A percentile compares a stretch with the other conserved stretches of the same genome.
Conservation (phyloP, 768 basidiomycete genomes). For the Lentinula aciculospora region DNA sequence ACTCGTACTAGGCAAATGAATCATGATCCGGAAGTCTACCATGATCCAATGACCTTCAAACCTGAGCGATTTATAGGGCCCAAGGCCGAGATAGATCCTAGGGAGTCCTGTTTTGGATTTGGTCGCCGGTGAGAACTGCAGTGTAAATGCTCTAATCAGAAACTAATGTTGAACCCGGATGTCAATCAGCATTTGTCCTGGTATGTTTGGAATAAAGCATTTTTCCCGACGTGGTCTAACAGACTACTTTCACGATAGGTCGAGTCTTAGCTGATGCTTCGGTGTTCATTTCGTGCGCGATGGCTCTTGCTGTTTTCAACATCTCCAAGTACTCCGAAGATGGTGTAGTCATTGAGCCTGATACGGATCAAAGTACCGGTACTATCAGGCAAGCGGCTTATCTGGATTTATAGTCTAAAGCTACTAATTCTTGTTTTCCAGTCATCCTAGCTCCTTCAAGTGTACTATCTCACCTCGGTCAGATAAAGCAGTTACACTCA, state of each 20-base stretch:
- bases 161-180: neutral
- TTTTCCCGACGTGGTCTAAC: neutral
- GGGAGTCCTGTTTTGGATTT: slow-evolving; percentile 37
- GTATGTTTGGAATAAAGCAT: neutral
- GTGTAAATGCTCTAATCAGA: neutral
- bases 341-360: slow-evolving; percentile 15
- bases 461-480: slow-evolving; percentile 15
- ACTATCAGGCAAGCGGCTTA: slow-evolving; percentile 26
- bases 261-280: slow-evolving; percentile 18
- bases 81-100: slow-evolving; percentile 27
- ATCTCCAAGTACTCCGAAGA: slow-evolving; percentile 14
- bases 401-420: neutral
- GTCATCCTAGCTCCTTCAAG: slow-evolving; percentile 15
- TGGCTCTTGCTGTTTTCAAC: slow-evolving; percentile 19
- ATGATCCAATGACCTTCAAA: slow-evolving; percentile 4
- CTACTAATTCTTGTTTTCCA: neutral
- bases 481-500: slow-evolving; percentile 13
- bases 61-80: slow-evolving; percentile 7
- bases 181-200: slow-evolving; percentile 8
- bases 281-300: slow-evolving; percentile 17
- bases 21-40: slow-evolving; percentile 5
- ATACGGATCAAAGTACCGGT: slow-evolving; percentile 26
- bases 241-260: slow-evolving; percentile 14
- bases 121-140: slow-evolving; percentile 27
- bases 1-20: slow-evolving; percentile 2